These are phyloP conservation scores for Magnolia officinalis DNA, from an alignment of 164 flowering plant species.

Conservation along the genomic window DNA sequence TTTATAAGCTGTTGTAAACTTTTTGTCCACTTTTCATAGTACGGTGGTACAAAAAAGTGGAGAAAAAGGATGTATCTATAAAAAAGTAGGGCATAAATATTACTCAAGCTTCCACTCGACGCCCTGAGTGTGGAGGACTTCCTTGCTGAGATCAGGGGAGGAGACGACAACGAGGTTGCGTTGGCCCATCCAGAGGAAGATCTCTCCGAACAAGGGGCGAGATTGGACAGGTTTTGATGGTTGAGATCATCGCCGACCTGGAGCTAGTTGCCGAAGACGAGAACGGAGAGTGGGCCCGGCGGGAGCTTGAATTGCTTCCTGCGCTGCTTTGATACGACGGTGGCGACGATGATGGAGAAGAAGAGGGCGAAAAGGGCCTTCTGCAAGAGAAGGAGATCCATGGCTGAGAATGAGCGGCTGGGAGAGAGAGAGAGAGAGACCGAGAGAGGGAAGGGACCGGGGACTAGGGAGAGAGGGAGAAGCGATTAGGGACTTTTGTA, in stretches of 20 bases:
- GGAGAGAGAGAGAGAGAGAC: not conserved
- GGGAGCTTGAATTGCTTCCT: constrained; percentile 68
- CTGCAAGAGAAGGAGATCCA: constrained; percentile 67
- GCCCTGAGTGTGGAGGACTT: constrained; percentile 79
- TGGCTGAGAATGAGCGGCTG: constrained; percentile 11
- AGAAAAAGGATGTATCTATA: too few relatives aligned
- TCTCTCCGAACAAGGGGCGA: constrained; percentile 66
- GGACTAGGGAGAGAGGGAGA: not conserved
- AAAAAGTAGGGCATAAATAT: too few relatives aligned
- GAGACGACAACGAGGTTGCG: constrained; percentile 79
- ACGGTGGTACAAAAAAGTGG: too few relatives aligned
- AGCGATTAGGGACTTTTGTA: too few relatives aligned
- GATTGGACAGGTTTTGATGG: constrained; percentile 69
- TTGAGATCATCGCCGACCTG: constrained; percentile 84
- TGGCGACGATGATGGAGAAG: constrained; percentile 42
- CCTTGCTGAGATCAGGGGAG: constrained; percentile 66
- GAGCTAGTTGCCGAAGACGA: constrained; percentile 84
- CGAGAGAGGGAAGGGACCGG: not conserved
- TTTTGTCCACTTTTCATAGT: too few relatives aligned
- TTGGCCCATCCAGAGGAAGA: constrained; percentile 78
- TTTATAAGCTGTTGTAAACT: too few relatives aligned
- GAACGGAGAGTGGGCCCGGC: constrained; percentile 79
- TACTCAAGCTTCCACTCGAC: constrained; percentile 62
- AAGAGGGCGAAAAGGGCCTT: constrained; percentile 24
- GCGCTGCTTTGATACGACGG: constrained; percentile 45